phyloP scores from a whole-genome alignment of 1,284 basidiomycete genomes.

The Leccinum insigne region DNA sequence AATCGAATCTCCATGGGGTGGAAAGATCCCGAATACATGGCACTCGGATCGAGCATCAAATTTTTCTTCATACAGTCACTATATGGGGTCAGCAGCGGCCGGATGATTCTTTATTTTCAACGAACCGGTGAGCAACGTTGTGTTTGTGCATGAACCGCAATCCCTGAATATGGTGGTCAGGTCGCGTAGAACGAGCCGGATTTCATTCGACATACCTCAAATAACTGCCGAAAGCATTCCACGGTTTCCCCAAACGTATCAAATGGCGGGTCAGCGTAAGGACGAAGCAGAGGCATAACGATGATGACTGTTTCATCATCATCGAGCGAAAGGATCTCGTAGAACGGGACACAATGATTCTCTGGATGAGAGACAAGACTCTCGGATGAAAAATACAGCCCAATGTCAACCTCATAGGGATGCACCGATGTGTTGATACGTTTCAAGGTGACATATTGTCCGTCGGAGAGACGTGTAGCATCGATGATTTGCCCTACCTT shows the following conservation, averaged over 20 bases:
- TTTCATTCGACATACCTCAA: constrained; percentile 11
- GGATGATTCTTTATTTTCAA: not conserved
- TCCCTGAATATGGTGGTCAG: constrained; percentile 7
- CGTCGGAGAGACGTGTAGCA: constrained; percentile 2
- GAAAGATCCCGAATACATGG: not conserved
- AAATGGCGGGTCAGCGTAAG: constrained; percentile 10
- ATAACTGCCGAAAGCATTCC: constrained; percentile 19
- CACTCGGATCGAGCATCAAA: not conserved
- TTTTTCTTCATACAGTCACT: not conserved
- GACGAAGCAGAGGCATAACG: constrained; percentile 19
- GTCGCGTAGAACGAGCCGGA: not conserved
- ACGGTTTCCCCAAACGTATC: constrained; percentile 18
- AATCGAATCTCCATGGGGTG: not conserved
- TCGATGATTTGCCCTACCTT: constrained; percentile 8
- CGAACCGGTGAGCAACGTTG: not conserved
- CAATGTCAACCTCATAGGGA: constrained; percentile 18
- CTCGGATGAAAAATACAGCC: constrained; percentile 11
- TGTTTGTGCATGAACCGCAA: constrained; percentile 14
- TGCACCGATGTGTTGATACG: constrained; percentile 1
- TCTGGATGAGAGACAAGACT: not conserved
- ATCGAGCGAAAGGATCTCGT: constrained; percentile 9
- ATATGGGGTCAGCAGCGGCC: not conserved
- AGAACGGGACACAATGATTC: constrained; percentile 22
- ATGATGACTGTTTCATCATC: constrained; percentile 5
- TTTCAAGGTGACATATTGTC: constrained; percentile 16